Percentiles rank a stretch among this genome's conserved stretches.
Evolutionary conservation across 495 filamentous ascomycete genomes (phyloP).

Genomic region (Lophium mytilinum): DNA sequence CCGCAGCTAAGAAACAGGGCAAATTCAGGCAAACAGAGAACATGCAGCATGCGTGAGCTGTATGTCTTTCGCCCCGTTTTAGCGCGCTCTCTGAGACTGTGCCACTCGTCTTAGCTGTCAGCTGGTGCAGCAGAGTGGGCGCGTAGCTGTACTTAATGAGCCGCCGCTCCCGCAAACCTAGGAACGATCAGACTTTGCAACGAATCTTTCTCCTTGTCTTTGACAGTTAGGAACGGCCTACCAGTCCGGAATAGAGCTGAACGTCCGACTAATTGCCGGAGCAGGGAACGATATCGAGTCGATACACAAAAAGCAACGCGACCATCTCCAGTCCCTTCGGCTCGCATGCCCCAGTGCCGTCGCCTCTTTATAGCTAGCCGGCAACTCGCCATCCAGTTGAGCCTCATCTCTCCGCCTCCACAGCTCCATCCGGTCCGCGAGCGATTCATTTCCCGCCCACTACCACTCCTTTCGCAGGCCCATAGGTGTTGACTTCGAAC

Average conservation of each 20-base stretch:
- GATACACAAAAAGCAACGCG: constrained; percentile 7
- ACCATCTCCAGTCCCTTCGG: constrained; percentile 6
- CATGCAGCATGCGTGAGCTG: neutral
- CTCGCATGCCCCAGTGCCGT: constrained; percentile 2
- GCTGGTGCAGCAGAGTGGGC: neutral
- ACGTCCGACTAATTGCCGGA: neutral
- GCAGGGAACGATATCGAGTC: neutral
- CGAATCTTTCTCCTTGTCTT: neutral
- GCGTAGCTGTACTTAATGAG: constrained; percentile 17
- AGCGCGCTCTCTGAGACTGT: neutral
- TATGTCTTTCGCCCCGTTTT: neutral
- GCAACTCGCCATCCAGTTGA: constrained; percentile 3
- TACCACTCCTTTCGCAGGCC: neutral
- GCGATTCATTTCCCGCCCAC: neutral
- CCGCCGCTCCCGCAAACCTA: constrained; percentile 4
- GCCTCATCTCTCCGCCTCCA: constrained; percentile 10
- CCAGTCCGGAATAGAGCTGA: constrained; percentile 4
- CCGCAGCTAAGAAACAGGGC: neutral
- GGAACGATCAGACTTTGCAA: constrained; percentile 3
- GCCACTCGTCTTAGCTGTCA: neutral
- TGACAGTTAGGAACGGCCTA: constrained; percentile 18
- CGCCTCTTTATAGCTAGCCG: constrained; percentile 14
- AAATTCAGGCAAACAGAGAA: neutral
- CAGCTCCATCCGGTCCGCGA: constrained; percentile 1
- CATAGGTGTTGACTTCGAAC: neutral